A percentile compares a stretch with the other conserved stretches of the same genome.
phyloP scores from a whole-genome alignment of 2,329 filamentous ascomycete species.

The Diaporthe citri region DNA sequence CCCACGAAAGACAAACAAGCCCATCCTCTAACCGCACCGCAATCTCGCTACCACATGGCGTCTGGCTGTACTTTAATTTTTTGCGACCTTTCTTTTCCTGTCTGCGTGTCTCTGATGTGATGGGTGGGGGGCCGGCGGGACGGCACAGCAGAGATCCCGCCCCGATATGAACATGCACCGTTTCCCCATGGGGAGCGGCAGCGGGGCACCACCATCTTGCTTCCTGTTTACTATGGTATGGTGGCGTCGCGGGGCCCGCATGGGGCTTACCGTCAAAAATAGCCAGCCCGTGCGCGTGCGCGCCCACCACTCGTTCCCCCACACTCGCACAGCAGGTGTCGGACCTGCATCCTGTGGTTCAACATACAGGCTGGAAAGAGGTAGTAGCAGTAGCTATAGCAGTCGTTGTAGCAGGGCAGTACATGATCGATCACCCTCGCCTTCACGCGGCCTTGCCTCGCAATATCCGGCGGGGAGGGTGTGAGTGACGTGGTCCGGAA shows the following conservation, averaged over 20 bases:
- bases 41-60: slow-evolving; percentile 19
- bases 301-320: slow-evolving; percentile 6
- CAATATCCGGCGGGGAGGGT: slow-evolving; percentile 14
- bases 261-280: slow-evolving; percentile 5
- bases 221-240: background rate
- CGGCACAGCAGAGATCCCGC: slow-evolving; percentile 23
- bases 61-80: background rate
- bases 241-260: slow-evolving; percentile 13
- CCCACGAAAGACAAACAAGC: background rate
- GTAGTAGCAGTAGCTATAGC: background rate
- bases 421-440: background rate
- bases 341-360: slow-evolving; percentile 39
- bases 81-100: background rate
- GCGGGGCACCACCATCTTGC: slow-evolving; percentile 17
- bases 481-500: slow-evolving; percentile 36
- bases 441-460: slow-evolving; percentile 16
- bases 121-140: slow-evolving; percentile 8
- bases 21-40: slow-evolving; percentile 4
- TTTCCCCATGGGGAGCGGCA: slow-evolving; percentile 35
- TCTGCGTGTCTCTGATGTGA: background rate
- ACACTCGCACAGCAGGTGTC: slow-evolving; percentile 34
- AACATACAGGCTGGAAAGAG: background rate
- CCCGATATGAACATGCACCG: slow-evolving; percentile 15
- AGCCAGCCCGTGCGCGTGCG: slow-evolving; percentile 9
- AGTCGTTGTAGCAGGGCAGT: background rate